A percentile compares a stretch with the other conserved stretches of the same genome.
These are phyloP conservation scores for Tetrahymena thermophila DNA, from an alignment of 73 alveolate genomes.

Conservation along the genomic window DNA sequence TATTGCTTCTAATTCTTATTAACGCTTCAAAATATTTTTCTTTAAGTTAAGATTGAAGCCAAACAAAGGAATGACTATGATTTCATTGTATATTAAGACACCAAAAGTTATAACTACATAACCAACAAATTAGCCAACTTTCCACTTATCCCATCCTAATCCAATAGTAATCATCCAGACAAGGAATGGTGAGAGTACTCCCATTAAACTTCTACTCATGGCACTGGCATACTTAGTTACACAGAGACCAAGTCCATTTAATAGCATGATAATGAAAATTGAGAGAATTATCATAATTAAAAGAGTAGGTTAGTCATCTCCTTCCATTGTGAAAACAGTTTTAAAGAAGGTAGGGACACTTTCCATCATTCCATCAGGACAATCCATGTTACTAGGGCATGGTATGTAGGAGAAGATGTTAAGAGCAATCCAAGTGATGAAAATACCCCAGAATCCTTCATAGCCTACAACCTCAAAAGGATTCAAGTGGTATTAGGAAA, in stretches of 20 bases:
- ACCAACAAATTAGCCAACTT: conserved; percentile 77
- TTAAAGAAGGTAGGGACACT: conserved; percentile 49
- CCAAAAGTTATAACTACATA: conserved; percentile 76
- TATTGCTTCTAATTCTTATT: not conserved
- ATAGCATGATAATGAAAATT: conserved; percentile 53
- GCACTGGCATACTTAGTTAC: conserved; percentile 79
- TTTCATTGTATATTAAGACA: conserved; percentile 82
- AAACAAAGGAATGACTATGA: not conserved
- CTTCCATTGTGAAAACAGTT: conserved; percentile 57
- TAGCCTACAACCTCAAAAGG: conserved; percentile 87
- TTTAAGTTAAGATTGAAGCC: not conserved
- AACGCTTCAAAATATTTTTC: not conserved
- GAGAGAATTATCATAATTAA: conserved; percentile 28
- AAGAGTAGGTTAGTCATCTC: not conserved
- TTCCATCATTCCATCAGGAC: conserved; percentile 3
- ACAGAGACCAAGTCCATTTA: conserved; percentile 74
- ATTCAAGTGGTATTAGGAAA: conserved; percentile 62
- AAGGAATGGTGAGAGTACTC: conserved; percentile 69
- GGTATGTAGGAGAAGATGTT: conserved; percentile 52
- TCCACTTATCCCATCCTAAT: conserved; percentile 74
- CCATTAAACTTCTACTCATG: conserved; percentile 66
- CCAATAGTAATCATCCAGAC: conserved; percentile 77
- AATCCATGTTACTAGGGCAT: conserved; percentile 44
- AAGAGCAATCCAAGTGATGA: conserved; percentile 56
- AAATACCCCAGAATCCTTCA: conserved; percentile 88